Conservation (phyloP, 805 yeast genomes). For the Cyberlindnera japonica region DNA sequence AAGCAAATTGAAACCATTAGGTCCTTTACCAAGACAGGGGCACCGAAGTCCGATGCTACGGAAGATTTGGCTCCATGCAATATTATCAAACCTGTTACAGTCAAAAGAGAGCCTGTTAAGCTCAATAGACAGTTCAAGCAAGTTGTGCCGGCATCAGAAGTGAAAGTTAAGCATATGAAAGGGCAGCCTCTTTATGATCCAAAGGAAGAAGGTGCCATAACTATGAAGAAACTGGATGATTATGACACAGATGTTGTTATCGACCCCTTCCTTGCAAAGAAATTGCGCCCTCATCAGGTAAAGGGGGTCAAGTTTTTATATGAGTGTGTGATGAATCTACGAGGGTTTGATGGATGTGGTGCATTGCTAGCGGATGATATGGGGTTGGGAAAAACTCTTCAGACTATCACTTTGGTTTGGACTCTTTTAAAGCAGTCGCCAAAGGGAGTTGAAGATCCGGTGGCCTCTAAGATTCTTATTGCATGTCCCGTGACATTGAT, state of each 20-base stretch:
- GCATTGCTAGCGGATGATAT: constrained; percentile 93
- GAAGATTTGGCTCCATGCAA: background rate
- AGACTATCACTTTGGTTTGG: constrained; percentile 82
- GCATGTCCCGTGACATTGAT: constrained; percentile 92
- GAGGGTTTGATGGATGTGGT: constrained; percentile 52
- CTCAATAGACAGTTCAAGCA: constrained; percentile 25
- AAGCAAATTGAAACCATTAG: constrained; percentile 22
- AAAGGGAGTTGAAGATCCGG: constrained; percentile 30
- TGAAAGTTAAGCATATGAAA: constrained; percentile 11
- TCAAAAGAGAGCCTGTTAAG: constrained; percentile 13
- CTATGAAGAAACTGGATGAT: constrained; percentile 35
- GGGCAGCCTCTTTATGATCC: constrained; percentile 40
- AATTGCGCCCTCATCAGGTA: constrained; percentile 78
- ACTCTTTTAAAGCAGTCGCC: constrained; percentile 69
- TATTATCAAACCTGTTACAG: background rate
- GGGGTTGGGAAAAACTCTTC: constrained; percentile 92
- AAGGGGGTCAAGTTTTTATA: constrained; percentile 82
- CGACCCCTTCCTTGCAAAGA: constrained; percentile 51
- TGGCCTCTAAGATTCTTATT: constrained; percentile 59
- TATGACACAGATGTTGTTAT: constrained; percentile 46
- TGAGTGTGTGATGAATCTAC: constrained; percentile 74
- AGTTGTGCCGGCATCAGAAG: constrained; percentile 22
- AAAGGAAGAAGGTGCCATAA: constrained; percentile 33
- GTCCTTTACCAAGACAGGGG: constrained; percentile 11
- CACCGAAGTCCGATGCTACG: background rate